Conservation (phyloP, 2,329 filamentous ascomycete species). For the Mycosphaerella sp. region DNA sequence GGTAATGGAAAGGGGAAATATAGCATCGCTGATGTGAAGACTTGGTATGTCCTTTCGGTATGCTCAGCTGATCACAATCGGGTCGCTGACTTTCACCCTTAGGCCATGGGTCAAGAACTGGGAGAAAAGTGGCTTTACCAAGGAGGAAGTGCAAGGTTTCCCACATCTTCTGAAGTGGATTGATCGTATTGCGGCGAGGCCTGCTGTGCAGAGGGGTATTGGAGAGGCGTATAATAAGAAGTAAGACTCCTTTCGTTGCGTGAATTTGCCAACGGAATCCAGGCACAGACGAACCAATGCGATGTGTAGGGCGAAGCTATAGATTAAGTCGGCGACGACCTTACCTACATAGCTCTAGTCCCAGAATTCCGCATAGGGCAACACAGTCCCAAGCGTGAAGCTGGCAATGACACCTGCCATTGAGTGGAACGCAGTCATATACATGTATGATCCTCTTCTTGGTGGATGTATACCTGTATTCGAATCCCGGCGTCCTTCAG, state of each 20-base stretch:
- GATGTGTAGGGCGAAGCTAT: background rate
- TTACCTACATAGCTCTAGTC: too few species aligned
- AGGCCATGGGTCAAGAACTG: slow-evolving; percentile 46
- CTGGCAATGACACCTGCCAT: too few species aligned
- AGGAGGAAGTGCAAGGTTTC: slow-evolving; percentile 46
- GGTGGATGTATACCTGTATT: too few species aligned
- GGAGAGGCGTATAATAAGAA: slow-evolving; percentile 33
- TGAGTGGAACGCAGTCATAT: too few species aligned
- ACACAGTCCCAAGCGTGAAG: too few species aligned
- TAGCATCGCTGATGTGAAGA: slow-evolving; percentile 48
- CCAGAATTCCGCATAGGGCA: too few species aligned
- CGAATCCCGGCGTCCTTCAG: too few species aligned
- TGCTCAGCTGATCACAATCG: background rate
- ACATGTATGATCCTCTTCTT: too few species aligned
- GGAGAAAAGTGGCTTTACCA: slow-evolving; percentile 39
- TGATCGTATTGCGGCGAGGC: slow-evolving; percentile 45
- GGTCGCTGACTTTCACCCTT: slow-evolving; percentile 20
- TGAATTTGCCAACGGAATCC: background rate
- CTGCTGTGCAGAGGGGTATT: slow-evolving; percentile 44
- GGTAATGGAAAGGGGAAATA: slow-evolving; percentile 52
- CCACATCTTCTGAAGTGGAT: slow-evolving; percentile 50
- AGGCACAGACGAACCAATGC: background rate
- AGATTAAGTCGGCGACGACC: background rate
- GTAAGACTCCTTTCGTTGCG: slow-evolving; percentile 12
- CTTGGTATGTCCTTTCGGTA: slow-evolving; percentile 37